A percentile compares a stretch with the other conserved stretches of the same genome.
Evolutionary conservation across 306 rosid species (phyloP).

Genomic region (Carpinus fangiana): DNA sequence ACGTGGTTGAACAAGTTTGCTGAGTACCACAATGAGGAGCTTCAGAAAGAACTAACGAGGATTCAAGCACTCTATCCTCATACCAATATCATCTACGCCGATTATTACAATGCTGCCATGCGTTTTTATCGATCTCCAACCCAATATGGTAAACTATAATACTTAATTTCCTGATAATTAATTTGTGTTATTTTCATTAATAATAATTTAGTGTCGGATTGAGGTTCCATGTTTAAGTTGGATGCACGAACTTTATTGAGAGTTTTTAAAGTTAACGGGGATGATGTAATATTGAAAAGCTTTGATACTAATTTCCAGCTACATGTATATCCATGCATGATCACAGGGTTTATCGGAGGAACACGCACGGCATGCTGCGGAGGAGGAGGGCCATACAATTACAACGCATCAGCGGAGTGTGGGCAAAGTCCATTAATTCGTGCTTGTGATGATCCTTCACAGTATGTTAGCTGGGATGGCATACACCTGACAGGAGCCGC

Average conservation of each 20-base stretch:
- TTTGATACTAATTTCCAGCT: not conserved
- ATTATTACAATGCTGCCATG: slow-evolving; percentile 44
- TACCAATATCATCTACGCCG: slow-evolving; percentile 43
- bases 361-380: slow-evolving; percentile 36
- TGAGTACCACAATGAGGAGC: slow-evolving; percentile 42
- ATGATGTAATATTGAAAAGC: no score
- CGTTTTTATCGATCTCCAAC: slow-evolving; percentile 36
- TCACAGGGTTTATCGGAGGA: slow-evolving; percentile 36
- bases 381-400: slow-evolving; percentile 34
- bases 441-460: slow-evolving; percentile 48
- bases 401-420: not conserved
- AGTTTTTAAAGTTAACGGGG: no score
- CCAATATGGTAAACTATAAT: slow-evolving; percentile 38
- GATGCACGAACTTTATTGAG: no score
- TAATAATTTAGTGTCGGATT: no score
- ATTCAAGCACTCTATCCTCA: slow-evolving; percentile 34
- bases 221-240: no score
- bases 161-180: not conserved
- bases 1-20: slow-evolving; percentile 43
- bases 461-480: slow-evolving; percentile 52
- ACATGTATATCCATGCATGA: not conserved
- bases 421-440: slow-evolving; percentile 14
- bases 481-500: slow-evolving; percentile 27
- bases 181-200: no score
- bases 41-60: slow-evolving; percentile 28